Conservation (phyloP, 2,329 filamentous ascomycete species). For the Neophaeococcomyces aloes region DNA sequence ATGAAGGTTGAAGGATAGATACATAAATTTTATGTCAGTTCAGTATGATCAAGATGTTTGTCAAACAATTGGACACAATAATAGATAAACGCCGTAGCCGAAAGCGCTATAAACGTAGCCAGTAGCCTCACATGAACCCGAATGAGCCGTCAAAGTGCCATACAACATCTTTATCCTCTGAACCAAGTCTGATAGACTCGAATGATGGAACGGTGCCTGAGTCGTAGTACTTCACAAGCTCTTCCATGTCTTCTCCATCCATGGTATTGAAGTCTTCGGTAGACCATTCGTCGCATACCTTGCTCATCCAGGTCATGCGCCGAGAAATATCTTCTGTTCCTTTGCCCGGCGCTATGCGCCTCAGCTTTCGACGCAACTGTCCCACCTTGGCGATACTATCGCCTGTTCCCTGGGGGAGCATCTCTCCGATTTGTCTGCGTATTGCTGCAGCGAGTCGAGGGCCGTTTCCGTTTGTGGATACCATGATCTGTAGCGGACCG, state of each 20-base stretch:
- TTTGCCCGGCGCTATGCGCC: slow-evolving; percentile 58
- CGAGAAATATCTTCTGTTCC: slow-evolving; percentile 23
- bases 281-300: slow-evolving; percentile 76
- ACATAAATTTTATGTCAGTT: no score
- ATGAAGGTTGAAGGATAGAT: no score
- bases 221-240: slow-evolving; percentile 64
- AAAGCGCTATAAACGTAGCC: no score
- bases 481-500: slow-evolving; percentile 94
- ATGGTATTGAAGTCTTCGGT: slow-evolving; percentile 77
- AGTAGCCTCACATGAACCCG: slow-evolving; percentile 13
- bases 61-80: no score
- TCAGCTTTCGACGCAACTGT: slow-evolving; percentile 63
- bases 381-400: slow-evolving; percentile 80
- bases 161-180: slow-evolving; percentile 12
- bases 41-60: no score
- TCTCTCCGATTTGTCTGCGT: slow-evolving; percentile 65
- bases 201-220: slow-evolving; percentile 30
- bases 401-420: slow-evolving; percentile 68
- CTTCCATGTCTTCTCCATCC: slow-evolving; percentile 73
- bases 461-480: slow-evolving; percentile 94
- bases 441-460: slow-evolving; percentile 83
- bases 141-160: slow-evolving; percentile 22
- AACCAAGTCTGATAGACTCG: slow-evolving; percentile 26
- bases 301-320: slow-evolving; percentile 61
- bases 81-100: no score